Evolutionary conservation across 2,329 filamentous ascomycete genomes (phyloP).

Genomic region (Botryotinia convoluta): DNA sequence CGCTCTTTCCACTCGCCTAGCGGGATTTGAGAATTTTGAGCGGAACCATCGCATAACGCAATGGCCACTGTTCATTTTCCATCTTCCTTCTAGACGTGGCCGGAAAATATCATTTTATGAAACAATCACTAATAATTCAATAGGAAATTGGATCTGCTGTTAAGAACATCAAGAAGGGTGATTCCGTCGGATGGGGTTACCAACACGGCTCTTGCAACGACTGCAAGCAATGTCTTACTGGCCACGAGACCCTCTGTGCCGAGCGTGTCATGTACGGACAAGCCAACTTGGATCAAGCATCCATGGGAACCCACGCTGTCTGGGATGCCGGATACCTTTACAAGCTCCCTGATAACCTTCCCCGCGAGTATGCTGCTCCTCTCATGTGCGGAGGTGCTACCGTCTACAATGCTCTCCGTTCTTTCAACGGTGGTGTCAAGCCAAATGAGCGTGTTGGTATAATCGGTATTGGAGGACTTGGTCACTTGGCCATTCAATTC

Average conservation of each 20-base stretch:
- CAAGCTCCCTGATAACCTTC: conserved; percentile 42
- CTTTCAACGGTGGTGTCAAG: conserved; percentile 39
- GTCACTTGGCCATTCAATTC: conserved; percentile 62
- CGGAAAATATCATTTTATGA: not conserved
- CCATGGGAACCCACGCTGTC: conserved; percentile 43
- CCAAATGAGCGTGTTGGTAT: conserved; percentile 38
- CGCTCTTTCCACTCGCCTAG: conserved; percentile 10
- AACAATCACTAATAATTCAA: not conserved
- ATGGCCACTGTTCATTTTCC: not conserved
- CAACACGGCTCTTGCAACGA: conserved; percentile 43
- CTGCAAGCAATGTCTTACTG: conserved; percentile 46
- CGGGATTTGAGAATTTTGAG: not conserved
- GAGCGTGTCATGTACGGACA: conserved; percentile 44
- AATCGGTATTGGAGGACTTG: conserved; percentile 59
- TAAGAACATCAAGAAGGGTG: conserved; percentile 43
- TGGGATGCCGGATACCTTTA: conserved; percentile 43
- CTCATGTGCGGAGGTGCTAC: conserved; percentile 49
- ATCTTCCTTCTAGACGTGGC: conserved; percentile 15
- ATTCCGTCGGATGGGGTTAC: conserved; percentile 50
- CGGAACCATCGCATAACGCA: not conserved
- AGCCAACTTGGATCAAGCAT: conserved; percentile 48
- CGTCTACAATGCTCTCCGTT: conserved; percentile 40
- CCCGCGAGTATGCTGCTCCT: conserved; percentile 43
- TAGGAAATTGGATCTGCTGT: conserved; percentile 43
- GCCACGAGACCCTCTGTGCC: conserved; percentile 45